These are phyloP conservation scores for Pleurotus pulmonarius DNA, from an alignment of 768 basidiomycete species.

Conservation along the genomic window DNA sequence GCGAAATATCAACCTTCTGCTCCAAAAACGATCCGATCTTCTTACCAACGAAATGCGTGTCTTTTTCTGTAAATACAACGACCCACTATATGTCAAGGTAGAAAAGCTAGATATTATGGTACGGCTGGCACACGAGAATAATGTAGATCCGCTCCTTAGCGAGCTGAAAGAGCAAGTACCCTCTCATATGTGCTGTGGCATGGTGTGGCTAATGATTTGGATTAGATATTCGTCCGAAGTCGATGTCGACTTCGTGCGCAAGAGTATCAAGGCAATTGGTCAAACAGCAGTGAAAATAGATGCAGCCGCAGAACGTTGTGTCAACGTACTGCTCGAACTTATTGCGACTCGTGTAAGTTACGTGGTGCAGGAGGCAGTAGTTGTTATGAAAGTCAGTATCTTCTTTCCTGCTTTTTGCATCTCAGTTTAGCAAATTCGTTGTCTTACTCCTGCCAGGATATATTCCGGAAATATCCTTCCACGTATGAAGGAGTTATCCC, in stretches of 20 bases:
- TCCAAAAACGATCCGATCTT: constrained; percentile 89
- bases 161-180: constrained; percentile 87
- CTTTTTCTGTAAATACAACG: constrained; percentile 99
- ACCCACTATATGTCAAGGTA: constrained; percentile 97
- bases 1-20: constrained; percentile 92
- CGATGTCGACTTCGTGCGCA: constrained; percentile 96
- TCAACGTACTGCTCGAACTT: constrained; percentile 89
- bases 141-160: constrained; percentile 91
- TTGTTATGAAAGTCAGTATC: constrained; percentile 88
- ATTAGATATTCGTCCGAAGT: constrained; percentile 92
- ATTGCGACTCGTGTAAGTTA: constrained; percentile 94
- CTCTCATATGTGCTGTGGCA: background rate
- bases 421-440: background rate
- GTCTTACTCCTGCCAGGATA: constrained; percentile 57
- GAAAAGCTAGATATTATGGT: constrained; percentile 99
- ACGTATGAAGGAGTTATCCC: constrained; percentile 98
- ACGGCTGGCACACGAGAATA: constrained; percentile 82
- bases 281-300: constrained; percentile 97
- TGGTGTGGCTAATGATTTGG: background rate
- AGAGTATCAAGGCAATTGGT: constrained; percentile 93
- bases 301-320: constrained; percentile 87
- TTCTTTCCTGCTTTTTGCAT: background rate
- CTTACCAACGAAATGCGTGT: constrained; percentile 97
- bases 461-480: constrained; percentile 95
- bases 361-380: constrained; percentile 96